A percentile compares a stretch with the other conserved stretches of the same genome.
phyloP scores from a whole-genome alignment of 176 grass and related monocot species.

The Musa beccarii region DNA sequence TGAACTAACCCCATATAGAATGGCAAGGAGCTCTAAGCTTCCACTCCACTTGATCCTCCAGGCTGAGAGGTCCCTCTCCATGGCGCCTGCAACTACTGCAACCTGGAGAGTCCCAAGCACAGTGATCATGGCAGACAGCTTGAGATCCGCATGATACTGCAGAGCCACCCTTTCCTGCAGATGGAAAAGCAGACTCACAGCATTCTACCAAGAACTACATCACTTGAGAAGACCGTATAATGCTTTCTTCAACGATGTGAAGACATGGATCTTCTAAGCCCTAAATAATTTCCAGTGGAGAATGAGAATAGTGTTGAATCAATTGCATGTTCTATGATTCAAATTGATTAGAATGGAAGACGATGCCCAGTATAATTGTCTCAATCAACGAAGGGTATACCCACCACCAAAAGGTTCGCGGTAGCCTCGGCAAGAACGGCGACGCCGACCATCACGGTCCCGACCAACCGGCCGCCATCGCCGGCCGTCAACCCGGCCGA shows the following conservation, averaged over 20 bases:
- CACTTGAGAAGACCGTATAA: no score
- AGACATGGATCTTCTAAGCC: no score
- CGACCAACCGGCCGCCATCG: slow-evolving; percentile 2
- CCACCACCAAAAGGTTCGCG: slow-evolving; percentile 17
- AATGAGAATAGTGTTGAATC: no score
- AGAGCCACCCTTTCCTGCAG: slow-evolving; percentile 27
- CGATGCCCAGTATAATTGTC: no score
- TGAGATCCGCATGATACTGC: slow-evolving; percentile 24
- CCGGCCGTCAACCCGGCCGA: neutral
- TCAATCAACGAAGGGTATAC: neutral
- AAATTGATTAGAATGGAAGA: no score
- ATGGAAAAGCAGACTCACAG: neutral
- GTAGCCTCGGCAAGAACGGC: slow-evolving; percentile 6
- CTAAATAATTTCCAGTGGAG: no score
- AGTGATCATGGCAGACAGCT: slow-evolving; percentile 28
- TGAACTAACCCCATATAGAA: slow-evolving; percentile 22
- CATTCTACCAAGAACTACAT: no score
- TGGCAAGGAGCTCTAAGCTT: slow-evolving; percentile 16
- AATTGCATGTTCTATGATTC: no score
- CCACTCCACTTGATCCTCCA: slow-evolving; percentile 20
- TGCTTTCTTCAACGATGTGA: no score
- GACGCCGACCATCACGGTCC: slow-evolving; percentile 13
- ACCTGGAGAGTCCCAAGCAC: slow-evolving; percentile 17
- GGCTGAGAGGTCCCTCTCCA: slow-evolving; percentile 21
- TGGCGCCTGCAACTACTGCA: slow-evolving; percentile 7